Base-by-base conservation (phyloP, 2,329 filamentous ascomycete species). In the Aspergillus latus region DNA sequence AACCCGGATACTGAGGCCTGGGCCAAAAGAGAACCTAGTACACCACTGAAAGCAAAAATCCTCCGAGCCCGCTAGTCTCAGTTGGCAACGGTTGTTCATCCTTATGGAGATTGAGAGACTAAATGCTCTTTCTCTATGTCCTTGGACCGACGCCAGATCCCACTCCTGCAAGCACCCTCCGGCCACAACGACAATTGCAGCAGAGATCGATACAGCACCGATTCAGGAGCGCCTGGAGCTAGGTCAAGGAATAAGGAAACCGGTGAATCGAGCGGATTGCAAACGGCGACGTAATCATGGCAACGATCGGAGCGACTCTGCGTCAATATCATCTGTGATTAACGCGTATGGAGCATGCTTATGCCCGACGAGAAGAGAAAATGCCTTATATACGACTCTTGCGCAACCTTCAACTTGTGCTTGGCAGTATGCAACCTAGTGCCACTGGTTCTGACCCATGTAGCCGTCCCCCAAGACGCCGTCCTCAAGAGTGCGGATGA, bases 401-500 rank as follows among this genome's bases (percentile, higher is more conserved):
- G 56, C 54, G 54, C 51, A 59, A 51, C 49, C 47, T 48, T 56
- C 47, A 56, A 39, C 37, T 52, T 28, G 44, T 40, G 26, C 26
- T n/a, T 47, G 44, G 34, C 44, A 46, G 46, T 29, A 32, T 30
- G 26, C 44, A 34, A 26, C 52, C 80, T 78, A 85, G 66, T 85
- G 82, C 83, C 88, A 96, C 74, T 94, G 90, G 79, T 86, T 84
- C 62, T 84, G 80, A 63, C 79, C 80, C 84, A 92, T 89, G 69
- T 92, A 97, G 1, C 92, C 91, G 74, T 97, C 63, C 8, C 64
- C 93, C 54, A 97, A 78, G 1, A 92, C 97, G 36, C 94, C 85
- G 75, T 97, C 94, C 75, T 99, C 94, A 61, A 99, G 79, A 60
- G 89, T 97, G 54, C 94, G 86, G 66, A 99, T 96, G 70, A 99